A percentile compares a stretch with the other conserved stretches of the same genome.
Evolutionary conservation across 805 yeast species (phyloP).

Genomic region (Yarrowia porcina): DNA sequence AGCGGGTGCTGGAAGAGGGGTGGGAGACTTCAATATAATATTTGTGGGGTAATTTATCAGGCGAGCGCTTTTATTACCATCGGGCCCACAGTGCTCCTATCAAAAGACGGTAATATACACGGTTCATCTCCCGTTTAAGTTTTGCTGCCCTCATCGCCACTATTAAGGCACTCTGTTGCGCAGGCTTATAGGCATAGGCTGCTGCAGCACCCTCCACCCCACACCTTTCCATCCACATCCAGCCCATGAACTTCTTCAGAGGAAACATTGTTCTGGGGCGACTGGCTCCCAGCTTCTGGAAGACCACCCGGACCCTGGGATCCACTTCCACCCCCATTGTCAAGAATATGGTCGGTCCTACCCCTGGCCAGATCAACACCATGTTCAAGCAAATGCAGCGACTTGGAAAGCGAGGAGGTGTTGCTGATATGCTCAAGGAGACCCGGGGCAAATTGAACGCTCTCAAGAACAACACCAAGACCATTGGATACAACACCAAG

Average conservation of each 20-base stretch:
- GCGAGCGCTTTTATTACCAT: not conserved
- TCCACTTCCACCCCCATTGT: not conserved
- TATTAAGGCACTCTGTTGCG: not conserved
- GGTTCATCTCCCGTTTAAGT: not conserved
- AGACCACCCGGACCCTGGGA: not conserved
- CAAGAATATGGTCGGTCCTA: not conserved
- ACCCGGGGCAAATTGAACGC: not conserved
- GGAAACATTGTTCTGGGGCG: constrained; percentile 1
- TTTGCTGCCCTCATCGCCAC: not conserved
- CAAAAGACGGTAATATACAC: not conserved
- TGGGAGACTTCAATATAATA: too few relatives aligned
- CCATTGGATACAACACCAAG: not conserved
- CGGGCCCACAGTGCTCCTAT: not conserved
- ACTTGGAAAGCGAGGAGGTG: constrained; percentile 12
- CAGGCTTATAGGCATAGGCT: not conserved
- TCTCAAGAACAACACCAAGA: not conserved
- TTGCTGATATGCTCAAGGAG: constrained; percentile 19
- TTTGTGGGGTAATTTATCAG: not conserved
- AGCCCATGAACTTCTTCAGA: constrained; percentile 11
- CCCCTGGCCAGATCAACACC: constrained; percentile 11
- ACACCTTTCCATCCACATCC: not conserved
- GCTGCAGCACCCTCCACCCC: not conserved
- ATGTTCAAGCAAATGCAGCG: constrained; percentile 17
- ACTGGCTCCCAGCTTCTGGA: constrained; percentile 14
- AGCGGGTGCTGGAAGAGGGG: not conserved